These are phyloP conservation scores for Cladosporium velox DNA, from an alignment of 2,329 filamentous ascomycete species.

Conservation along the genomic window DNA sequence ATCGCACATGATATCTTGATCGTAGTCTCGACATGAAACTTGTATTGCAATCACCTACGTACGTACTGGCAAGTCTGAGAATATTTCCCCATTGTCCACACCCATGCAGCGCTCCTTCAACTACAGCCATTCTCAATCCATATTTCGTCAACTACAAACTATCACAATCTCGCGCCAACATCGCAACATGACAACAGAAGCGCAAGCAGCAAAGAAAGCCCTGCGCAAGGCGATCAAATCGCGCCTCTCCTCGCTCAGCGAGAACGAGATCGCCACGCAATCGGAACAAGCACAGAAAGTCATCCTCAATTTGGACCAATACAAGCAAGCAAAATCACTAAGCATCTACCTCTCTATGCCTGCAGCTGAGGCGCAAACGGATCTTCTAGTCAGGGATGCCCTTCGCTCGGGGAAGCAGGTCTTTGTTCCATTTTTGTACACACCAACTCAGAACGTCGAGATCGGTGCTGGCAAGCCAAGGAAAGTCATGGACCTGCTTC, in stretches of 20 bases:
- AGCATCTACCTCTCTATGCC: constrained; percentile 96
- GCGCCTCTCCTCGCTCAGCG: constrained; percentile 61
- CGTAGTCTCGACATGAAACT: background rate
- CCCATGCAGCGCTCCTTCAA: constrained; percentile 1
- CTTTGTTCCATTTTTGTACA: constrained; percentile 87
- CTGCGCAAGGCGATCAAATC: constrained; percentile 71
- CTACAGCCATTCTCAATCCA: background rate
- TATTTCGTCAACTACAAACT: background rate
- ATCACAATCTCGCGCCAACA: background rate
- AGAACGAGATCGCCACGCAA: constrained; percentile 66
- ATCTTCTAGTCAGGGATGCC: constrained; percentile 78
- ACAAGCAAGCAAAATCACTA: constrained; percentile 71
- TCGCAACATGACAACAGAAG: constrained; percentile 17
- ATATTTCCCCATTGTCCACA: background rate
- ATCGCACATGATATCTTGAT: background rate
- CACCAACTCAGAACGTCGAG: constrained; percentile 36
- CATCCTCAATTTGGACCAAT: constrained; percentile 70
- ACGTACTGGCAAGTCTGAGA: background rate
- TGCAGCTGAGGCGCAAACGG: constrained; percentile 79
- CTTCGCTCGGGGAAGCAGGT: constrained; percentile 77
- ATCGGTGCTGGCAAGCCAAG: constrained; percentile 42
- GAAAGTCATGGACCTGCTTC: constrained; percentile 93
- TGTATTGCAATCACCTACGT: background rate
- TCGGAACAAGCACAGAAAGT: constrained; percentile 69
- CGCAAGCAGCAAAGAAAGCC: constrained; percentile 66